These are phyloP conservation scores for Steccherinum ochraceum DNA, from an alignment of 768 basidiomycete species.

Conservation along the genomic window DNA sequence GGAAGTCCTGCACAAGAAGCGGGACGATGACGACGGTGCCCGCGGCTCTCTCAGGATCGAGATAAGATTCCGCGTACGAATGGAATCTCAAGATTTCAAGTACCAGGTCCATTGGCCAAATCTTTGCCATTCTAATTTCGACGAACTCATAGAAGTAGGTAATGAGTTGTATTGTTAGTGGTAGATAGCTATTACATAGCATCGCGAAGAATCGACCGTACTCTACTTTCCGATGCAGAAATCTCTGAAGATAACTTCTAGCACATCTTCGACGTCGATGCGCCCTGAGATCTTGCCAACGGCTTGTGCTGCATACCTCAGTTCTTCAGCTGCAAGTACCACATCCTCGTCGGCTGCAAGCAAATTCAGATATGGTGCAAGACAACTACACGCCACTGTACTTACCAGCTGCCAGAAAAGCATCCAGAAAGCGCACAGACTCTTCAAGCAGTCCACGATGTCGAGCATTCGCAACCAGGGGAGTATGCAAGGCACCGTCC, in stretches of 20 bases:
- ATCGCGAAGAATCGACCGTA: no score
- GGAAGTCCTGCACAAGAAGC: no score
- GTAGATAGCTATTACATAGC: no score
- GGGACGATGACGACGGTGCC: no score
- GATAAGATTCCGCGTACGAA: no score
- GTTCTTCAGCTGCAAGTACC: conserved; percentile 80
- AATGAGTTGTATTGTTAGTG: no score
- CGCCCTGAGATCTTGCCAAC: conserved; percentile 81
- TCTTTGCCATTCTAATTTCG: no score
- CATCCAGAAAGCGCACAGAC: conserved; percentile 53
- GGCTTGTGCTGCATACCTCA: conserved; percentile 78
- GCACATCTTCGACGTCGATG: conserved; percentile 76
- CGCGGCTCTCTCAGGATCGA: no score
- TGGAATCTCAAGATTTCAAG: no score
- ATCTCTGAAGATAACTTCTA: conserved; percentile 76
- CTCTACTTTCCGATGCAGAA: conserved; percentile 92
- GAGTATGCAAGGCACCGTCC: conserved; percentile 24
- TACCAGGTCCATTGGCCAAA: no score
- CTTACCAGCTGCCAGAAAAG: conserved; percentile 47
- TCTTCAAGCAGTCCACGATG: conserved; percentile 73
- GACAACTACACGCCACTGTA: no score
- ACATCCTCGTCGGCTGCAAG: conserved; percentile 58
- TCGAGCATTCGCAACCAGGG: conserved; percentile 72
- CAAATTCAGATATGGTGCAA: background rate
- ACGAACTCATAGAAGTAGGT: no score